These are phyloP conservation scores for Trichoderma asperelloides DNA, from an alignment of 495 filamentous ascomycete genomes.

Conservation along the genomic window DNA sequence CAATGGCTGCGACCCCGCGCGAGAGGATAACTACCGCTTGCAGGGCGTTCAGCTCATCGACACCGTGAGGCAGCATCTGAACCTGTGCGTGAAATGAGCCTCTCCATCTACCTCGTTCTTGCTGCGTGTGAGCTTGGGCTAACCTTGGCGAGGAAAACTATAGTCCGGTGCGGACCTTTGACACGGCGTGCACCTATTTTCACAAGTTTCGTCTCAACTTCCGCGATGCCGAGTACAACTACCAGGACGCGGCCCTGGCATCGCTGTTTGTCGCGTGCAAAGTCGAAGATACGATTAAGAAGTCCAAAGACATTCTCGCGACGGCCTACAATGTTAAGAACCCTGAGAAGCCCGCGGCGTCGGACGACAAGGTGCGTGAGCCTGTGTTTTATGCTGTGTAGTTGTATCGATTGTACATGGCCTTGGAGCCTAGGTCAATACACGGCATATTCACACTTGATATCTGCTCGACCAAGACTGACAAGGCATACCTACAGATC, in stretches of 20 bases:
- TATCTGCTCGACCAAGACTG: too few relatives aligned
- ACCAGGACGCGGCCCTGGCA: slow-evolving; percentile 71
- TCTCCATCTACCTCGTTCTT: slow-evolving; percentile 12
- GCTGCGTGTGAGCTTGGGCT: too few relatives aligned
- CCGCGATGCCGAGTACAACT: slow-evolving; percentile 60
- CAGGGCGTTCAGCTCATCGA: slow-evolving; percentile 78
- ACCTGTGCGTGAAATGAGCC: slow-evolving; percentile 45
- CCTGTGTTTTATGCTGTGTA: background rate
- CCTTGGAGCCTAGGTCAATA: background rate
- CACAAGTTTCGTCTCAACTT: slow-evolving; percentile 81
- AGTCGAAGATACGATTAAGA: slow-evolving; percentile 95
- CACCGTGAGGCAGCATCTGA: slow-evolving; percentile 59
- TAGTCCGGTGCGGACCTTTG: slow-evolving; percentile 73
- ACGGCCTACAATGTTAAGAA: slow-evolving; percentile 80
- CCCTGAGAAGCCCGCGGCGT: slow-evolving; percentile 62
- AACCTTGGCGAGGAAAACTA: slow-evolving; percentile 8
- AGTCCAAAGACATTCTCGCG: slow-evolving; percentile 85
- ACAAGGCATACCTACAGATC: slow-evolving; percentile 34
- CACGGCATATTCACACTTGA: background rate
- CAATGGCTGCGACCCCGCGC: slow-evolving; percentile 29
- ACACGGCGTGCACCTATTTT: slow-evolving; percentile 77
- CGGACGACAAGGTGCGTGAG: slow-evolving; percentile 68
- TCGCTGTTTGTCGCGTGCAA: slow-evolving; percentile 90
- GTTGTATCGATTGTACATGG: too few relatives aligned
- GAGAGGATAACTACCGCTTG: slow-evolving; percentile 61